Evolutionary conservation across 2,329 filamentous ascomycete species (phyloP), one percentile per base, ranked within the genome.

Genomic region (Sclerotinia nivalis): DNA sequence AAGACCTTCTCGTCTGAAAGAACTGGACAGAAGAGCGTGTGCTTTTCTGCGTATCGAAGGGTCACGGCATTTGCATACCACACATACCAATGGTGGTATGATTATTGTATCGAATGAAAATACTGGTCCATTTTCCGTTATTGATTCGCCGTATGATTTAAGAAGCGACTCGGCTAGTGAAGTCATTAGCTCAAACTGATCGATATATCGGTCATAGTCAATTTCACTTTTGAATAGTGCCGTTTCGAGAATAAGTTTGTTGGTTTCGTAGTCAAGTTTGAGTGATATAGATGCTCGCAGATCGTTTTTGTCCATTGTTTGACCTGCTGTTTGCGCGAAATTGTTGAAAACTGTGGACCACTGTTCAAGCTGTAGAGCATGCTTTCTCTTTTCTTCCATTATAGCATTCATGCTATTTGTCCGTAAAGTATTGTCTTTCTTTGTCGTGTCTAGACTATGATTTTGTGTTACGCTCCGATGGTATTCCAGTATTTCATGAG

Each of bases 31-130:
- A 40, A 70, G 43, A 54, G 10, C 47, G 3, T 43, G 22, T 25
- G 69, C 61, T 49, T 45, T 58, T 43, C 68, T 43, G n/a, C 62
- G 50, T 34, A 70, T 34, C 4, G n/a, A 47, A 31, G 68, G 55
- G 50, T 70, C 68, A 15, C 68, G 52, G 45, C 68, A 70, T 45
- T 67, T 67, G 34, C 45, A 61, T 28, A 52, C 62, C 47, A 67
- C 62, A 20, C 37, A 70, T 25, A 59, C n/a, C 40, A 67, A 28
- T 3, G 62, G 55, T 18, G 55, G 61, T 54, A 70, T 25, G 7
- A 69, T 56, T 8, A 20, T 52, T 10, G 66, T 54, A 9, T 69
- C 50, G 10, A 69, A 65, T 15, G 58, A 58, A 28, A 56, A 69
- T 10, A 65, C 43, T 9, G 40, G 37, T 28, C 43, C 66, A 49